Conservation (phyloP, 495 filamentous ascomycete species). For the Endocarpon pusillum region DNA sequence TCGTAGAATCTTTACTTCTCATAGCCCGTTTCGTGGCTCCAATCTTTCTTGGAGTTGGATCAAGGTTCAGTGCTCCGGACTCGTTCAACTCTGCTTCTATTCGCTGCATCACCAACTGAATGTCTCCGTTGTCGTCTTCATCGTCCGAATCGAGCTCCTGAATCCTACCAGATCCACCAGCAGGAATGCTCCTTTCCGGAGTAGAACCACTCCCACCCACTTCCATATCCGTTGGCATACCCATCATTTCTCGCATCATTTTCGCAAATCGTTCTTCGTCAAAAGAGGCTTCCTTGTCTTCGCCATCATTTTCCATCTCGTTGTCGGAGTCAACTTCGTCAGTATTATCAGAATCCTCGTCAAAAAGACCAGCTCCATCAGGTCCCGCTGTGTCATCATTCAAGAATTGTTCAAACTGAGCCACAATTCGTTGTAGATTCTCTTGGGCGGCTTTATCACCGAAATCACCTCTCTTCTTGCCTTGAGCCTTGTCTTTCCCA, state of each 20-base stretch:
- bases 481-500: constrained; percentile 26
- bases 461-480: constrained; percentile 32
- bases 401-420: constrained; percentile 80
- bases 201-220: constrained; percentile 6
- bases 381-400: constrained; percentile 68
- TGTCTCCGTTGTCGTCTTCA: constrained; percentile 49
- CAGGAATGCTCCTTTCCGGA: constrained; percentile 9
- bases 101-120: constrained; percentile 50
- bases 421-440: constrained; percentile 75
- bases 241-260: constrained; percentile 96
- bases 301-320: constrained; percentile 31
- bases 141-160: constrained; percentile 31
- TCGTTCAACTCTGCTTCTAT: constrained; percentile 72
- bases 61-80: constrained; percentile 55
- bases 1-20: constrained; percentile 6
- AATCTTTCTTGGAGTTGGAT: constrained; percentile 17
- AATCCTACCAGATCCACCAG: constrained; percentile 18
- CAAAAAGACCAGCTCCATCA: constrained; percentile 57
- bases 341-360: constrained; percentile 45
- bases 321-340: constrained; percentile 28
- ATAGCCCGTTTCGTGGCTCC: constrained; percentile 13
- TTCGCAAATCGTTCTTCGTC: constrained; percentile 68
- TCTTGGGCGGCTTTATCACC: constrained; percentile 68
- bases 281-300: constrained; percentile 64
- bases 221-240: constrained; percentile 37